Evolutionary conservation across 2,329 filamentous ascomycete genomes (phyloP), one percentile per base, ranked within the genome.

Genomic region (Chaetomium sp.): DNA sequence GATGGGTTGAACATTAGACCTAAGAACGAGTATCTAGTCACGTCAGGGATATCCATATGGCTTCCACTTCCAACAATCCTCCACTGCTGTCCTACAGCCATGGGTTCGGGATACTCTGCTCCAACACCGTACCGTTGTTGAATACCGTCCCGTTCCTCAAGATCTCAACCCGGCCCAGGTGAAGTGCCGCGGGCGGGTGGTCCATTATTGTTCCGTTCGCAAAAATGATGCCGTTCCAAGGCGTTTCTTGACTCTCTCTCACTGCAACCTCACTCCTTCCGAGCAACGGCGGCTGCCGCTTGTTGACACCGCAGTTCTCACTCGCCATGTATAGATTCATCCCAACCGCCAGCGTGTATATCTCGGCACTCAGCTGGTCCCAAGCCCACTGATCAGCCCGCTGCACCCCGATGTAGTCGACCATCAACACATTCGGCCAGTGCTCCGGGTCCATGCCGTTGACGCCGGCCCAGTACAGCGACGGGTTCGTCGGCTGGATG

Each of bases 401-500:
- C 21, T 73, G 71, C 0, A 75, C 67, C 21, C 75, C 74, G 4
- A 76, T 70, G 64, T 75, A 76, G 62, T 76, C 74, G 12, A 74
- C 65, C 50, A 76, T 45, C 2, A 75, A 23, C n/a, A 75, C 75
- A 27, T 72, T 75, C 1, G 74, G 75, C 68, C 72, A 76, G 35
- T 63, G 64, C 38, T 70, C 66, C 33, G 70, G 70, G 13, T 62
- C 66, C 35, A 69, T 70, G 27, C 60, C 62, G 38, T 68, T 65
- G 31, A 69, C 68, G 9, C 75, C 74, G 61, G 72, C 72, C 71
- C 71, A 75, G 69, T 77, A 78, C n/a, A 77, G 65, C 4, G 75
- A 66, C 4, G 75, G 75, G 62, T 77, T 77, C 19, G 74, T 74
- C 12, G 72, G 70, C 23, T 74, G 63, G 4, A 75, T 68, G n/a